These are phyloP conservation scores for Paratinospora sagittata DNA, from an alignment of 164 flowering plant species.

Conservation along the genomic window DNA sequence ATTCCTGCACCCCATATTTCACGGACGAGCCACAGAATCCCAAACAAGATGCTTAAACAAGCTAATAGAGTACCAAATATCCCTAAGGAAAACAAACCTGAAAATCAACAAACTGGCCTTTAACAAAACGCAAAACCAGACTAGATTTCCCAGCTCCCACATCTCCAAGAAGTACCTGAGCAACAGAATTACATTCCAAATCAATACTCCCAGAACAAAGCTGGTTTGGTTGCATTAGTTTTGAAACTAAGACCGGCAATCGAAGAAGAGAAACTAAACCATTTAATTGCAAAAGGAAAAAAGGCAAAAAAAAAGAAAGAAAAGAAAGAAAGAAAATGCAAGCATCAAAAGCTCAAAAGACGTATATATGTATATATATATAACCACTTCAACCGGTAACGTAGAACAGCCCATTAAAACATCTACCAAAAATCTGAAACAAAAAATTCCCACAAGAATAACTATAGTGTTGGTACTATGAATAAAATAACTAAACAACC, in stretches of 20 bases:
- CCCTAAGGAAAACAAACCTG: background rate
- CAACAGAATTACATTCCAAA: background rate
- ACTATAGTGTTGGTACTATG: background rate
- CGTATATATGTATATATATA: too few relatives aligned
- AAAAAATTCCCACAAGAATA: background rate
- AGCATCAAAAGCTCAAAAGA: too few relatives aligned
- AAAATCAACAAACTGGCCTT: background rate
- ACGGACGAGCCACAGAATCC: background rate
- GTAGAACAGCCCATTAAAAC: too few relatives aligned
- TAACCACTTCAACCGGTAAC: too few relatives aligned
- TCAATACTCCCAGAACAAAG: background rate
- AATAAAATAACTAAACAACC: background rate
- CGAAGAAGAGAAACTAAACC: too few relatives aligned
- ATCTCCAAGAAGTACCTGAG: slow-evolving; percentile 2
- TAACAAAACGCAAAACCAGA: background rate
- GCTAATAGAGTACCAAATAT: background rate
- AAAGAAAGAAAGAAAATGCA: too few relatives aligned
- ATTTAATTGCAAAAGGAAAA: too few relatives aligned
- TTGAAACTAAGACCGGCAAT: too few relatives aligned
- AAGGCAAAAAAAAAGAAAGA: too few relatives aligned
- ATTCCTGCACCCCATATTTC: background rate
- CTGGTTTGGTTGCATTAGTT: background rate
- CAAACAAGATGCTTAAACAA: background rate
- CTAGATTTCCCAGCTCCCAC: slow-evolving; percentile 2
- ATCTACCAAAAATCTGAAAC: too few relatives aligned